A percentile compares a stretch with the other conserved stretches of the same genome.
Evolutionary conservation across 306 rosid genomes (phyloP).

Genomic region (Vigna hirtella): DNA sequence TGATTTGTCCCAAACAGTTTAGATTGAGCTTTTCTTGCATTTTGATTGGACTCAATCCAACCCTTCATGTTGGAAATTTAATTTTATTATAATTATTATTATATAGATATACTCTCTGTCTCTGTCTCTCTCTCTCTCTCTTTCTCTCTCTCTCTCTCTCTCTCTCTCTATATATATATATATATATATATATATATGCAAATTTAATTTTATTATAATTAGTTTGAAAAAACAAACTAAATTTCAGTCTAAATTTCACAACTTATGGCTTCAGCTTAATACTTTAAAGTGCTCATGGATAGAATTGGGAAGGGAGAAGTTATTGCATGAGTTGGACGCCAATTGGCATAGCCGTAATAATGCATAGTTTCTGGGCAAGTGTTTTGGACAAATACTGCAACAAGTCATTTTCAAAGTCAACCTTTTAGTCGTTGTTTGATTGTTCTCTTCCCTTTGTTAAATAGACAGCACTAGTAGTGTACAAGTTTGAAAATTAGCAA

Average conservation of each 20-base stretch:
- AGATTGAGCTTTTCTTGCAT: too few relatives aligned
- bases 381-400: not conserved
- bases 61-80: too few relatives aligned
- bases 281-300: not conserved
- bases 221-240: not conserved
- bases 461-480: slow-evolving; percentile 7
- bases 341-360: not conserved
- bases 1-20: too few relatives aligned
- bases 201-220: too few relatives aligned
- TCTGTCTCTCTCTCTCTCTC: too few relatives aligned
- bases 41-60: too few relatives aligned
- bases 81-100: too few relatives aligned
- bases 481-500: slow-evolving; percentile 20
- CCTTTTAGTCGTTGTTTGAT: not conserved
- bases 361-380: not conserved
- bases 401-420: slow-evolving; percentile 41
- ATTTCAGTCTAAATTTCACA: slow-evolving; percentile 7
- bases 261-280: not conserved
- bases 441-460: slow-evolving; percentile 4
- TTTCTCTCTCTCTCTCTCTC: too few relatives aligned
- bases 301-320: not conserved
- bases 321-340: not conserved
- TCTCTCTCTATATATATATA: too few relatives aligned
- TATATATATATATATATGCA: too few relatives aligned
- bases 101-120: too few relatives aligned